Base-by-base conservation (phyloP, 371 early-diverging fungal species). In the Mortierella polycephala region DNA sequence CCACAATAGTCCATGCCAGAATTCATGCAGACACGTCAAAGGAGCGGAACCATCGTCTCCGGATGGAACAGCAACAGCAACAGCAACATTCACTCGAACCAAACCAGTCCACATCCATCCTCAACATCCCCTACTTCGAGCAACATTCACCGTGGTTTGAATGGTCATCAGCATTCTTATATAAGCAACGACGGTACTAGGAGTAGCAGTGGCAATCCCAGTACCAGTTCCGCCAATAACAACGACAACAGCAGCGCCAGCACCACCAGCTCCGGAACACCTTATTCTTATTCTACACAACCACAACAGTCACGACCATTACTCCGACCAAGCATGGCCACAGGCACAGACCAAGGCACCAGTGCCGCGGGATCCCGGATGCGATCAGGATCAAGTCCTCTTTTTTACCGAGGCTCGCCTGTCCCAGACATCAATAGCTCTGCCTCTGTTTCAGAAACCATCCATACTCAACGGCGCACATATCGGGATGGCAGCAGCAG, bases 361-460 rank as follows among this genome's bases (percentile, higher is more conserved):
- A n/a, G n/a, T n/a, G n/a, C n/a, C n/a, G 46, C 63, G 20, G 64
- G 49, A 11, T 53, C 68, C 51, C 62, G 75, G 55, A 40, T 75
- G 46, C 66, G 75, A 20, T 75, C 75, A 41, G 71, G 75, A 16
- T 75, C 75, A 18, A 69, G 66, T 42, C 70, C 75, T 12, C 56
- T 55, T n/a, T n/a, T 46, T 13, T 55, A 54, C 40, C 62, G 66
- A 56, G 64, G 60, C 61, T 40, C 30, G 1, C 41, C 62, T 44
- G 16, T 61, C 50, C 44, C 60, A 45, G 23, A 50, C 23, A 42
- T 52, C 10, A 58, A 23, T 30, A 62, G 62, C 51, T 12, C 11
- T 44, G 13, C 55, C 20, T 37, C 57, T 13, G 16, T 11, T 45
- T 49, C 20, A 16, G 59, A 54, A 37, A 54, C 11, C 30, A 30